Percentiles rank a stretch among this genome's conserved stretches.
Conservation (phyloP, 1,284 basidiomycete species). For the Psilocybe mexicana region DNA sequence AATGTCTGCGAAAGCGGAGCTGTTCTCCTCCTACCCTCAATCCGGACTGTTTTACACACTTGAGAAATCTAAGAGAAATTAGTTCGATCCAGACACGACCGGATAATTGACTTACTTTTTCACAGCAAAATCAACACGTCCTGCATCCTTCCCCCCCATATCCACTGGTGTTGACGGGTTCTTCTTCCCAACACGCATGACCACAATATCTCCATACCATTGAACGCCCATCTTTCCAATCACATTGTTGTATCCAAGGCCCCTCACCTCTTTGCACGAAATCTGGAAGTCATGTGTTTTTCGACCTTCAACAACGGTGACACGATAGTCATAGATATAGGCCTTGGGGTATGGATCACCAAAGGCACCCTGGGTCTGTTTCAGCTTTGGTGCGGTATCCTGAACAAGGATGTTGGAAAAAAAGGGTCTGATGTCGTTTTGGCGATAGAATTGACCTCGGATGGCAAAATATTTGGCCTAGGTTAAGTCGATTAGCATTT, state of each 20-base stretch:
- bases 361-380: slow-evolving; percentile 8
- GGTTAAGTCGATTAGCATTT: not conserved
- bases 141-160: slow-evolving; percentile 10
- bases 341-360: slow-evolving; percentile 2
- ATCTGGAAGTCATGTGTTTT: slow-evolving; percentile 10
- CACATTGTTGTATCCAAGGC: slow-evolving; percentile 3
- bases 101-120: slow-evolving; percentile 7
- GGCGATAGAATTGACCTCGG: slow-evolving; percentile 8
- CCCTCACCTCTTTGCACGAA: slow-evolving; percentile 6
- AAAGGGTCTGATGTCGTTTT: slow-evolving; percentile 3
- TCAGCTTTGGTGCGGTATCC: slow-evolving; percentile 4
- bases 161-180: slow-evolving; percentile 8
- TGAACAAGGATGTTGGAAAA: slow-evolving; percentile 9
- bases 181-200: slow-evolving; percentile 5
- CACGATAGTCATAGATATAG: slow-evolving; percentile 4
- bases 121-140: slow-evolving; percentile 10
- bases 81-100: not conserved
- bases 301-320: slow-evolving; percentile 3
- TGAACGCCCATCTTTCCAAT: not conserved
- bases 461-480: slow-evolving; percentile 2
- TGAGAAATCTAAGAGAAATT: not conserved
- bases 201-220: slow-evolving; percentile 9
- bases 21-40: not conserved
- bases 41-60: not conserved
- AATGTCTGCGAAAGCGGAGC: not conserved